Percentiles rank a stretch among this genome's conserved stretches.
phyloP scores from a whole-genome alignment of 2,329 filamentous ascomycete genomes.

The Trichophyton rubrum region DNA sequence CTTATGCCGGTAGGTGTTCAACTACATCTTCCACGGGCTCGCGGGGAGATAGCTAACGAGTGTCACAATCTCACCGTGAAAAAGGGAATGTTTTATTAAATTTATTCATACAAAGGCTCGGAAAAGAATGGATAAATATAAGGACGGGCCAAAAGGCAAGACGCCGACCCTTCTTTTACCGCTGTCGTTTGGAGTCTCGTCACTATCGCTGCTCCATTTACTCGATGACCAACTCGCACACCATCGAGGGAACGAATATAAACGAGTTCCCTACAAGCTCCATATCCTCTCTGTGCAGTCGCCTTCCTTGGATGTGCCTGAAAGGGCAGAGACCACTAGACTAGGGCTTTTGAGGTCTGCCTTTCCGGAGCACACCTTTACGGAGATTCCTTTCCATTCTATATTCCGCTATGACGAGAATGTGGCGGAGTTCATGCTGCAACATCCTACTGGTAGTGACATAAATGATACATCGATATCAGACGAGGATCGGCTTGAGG shows the following conservation, averaged over 20 bases:
- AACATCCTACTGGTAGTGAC: slow-evolving; percentile 21
- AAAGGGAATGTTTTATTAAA: slow-evolving; percentile 60
- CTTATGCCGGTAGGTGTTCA: slow-evolving; percentile 12
- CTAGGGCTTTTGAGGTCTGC: slow-evolving; percentile 39
- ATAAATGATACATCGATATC: slow-evolving; percentile 20
- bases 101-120: slow-evolving; percentile 69
- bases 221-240: slow-evolving; percentile 56
- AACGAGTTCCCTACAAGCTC: slow-evolving; percentile 56
- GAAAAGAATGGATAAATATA: slow-evolving; percentile 61
- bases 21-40: neutral
- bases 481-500: slow-evolving; percentile 39
- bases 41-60: neutral
- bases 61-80: neutral
- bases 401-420: slow-evolving; percentile 39
- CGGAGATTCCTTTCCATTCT: slow-evolving; percentile 50
- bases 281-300: slow-evolving; percentile 33
- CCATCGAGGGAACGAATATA: slow-evolving; percentile 49
- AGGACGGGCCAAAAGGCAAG: slow-evolving; percentile 26
- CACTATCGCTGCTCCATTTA: slow-evolving; percentile 62
- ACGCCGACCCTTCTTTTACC: slow-evolving; percentile 56
- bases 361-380: slow-evolving; percentile 57
- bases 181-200: slow-evolving; percentile 72
- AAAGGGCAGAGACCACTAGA: slow-evolving; percentile 18
- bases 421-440: slow-evolving; percentile 22
- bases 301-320: slow-evolving; percentile 18